A percentile compares a stretch with the other conserved stretches of the same genome.
Conservation (phyloP, 805 yeast genomes). For the Metschnikowia cerradonensis region DNA sequence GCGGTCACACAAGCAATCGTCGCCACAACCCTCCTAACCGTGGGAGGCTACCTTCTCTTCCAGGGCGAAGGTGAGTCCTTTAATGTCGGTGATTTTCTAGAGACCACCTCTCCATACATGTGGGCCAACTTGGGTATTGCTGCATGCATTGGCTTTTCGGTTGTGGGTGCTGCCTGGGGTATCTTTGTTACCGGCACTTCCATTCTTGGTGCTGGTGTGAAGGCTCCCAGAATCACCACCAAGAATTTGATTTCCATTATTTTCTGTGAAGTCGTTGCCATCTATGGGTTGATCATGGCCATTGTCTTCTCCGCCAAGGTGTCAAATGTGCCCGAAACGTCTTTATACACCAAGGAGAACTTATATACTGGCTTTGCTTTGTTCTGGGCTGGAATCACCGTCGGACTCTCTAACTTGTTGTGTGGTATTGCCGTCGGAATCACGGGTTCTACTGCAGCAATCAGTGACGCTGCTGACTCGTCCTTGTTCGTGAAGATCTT, state of each 20-base stretch:
- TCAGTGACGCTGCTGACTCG: slow-evolving; percentile 96
- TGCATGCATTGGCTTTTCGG: slow-evolving; percentile 87
- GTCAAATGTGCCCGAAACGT: slow-evolving; percentile 58
- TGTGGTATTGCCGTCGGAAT: slow-evolving; percentile 98
- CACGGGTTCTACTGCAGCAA: slow-evolving; percentile 98
- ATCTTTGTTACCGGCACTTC: slow-evolving; percentile 93
- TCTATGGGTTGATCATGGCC: slow-evolving; percentile 95
- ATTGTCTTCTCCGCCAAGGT: slow-evolving; percentile 93
- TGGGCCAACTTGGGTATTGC: slow-evolving; percentile 94
- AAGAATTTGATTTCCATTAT: slow-evolving; percentile 94
- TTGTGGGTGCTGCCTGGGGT: slow-evolving; percentile 99
- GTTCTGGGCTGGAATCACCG: slow-evolving; percentile 98
- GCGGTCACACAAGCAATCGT: slow-evolving; percentile 25
- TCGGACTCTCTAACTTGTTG: slow-evolving; percentile 85
- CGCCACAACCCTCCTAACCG: slow-evolving; percentile 31
- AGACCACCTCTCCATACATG: slow-evolving; percentile 87
- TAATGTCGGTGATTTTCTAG: slow-evolving; percentile 84
- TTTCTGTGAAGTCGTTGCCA: slow-evolving; percentile 98
- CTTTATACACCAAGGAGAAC: slow-evolving; percentile 73
- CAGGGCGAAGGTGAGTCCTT: slow-evolving; percentile 90
- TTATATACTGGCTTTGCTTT: slow-evolving; percentile 91
- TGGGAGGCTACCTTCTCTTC: slow-evolving; percentile 66
- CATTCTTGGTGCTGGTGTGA: slow-evolving; percentile 96
- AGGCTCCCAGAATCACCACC: slow-evolving; percentile 95
- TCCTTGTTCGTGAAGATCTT: slow-evolving; percentile 91